Conservation (phyloP, 73 alveolate species). For the Stentor roeselii region DNA sequence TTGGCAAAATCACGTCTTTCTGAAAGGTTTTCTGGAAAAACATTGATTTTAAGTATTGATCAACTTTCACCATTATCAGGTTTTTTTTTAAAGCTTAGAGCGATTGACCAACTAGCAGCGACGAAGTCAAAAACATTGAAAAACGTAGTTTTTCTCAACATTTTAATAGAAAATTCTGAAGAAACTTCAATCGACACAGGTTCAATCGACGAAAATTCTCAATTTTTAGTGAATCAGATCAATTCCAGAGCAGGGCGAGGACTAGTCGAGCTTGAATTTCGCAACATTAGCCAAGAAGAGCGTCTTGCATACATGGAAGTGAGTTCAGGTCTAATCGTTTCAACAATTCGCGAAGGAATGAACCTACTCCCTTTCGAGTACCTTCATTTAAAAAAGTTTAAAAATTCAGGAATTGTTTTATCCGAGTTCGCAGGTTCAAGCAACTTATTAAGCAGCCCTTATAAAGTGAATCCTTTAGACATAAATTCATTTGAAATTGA, state of each 20-base stretch:
- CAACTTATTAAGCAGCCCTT: constrained; percentile 47
- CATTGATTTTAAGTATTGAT: constrained; percentile 50
- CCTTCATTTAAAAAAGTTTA: constrained; percentile 28
- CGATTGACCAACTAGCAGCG: constrained; percentile 34
- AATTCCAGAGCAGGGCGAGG: constrained; percentile 23
- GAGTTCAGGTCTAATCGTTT: constrained; percentile 32
- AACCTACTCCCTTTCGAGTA: constrained; percentile 64
- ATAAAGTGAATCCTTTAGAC: constrained; percentile 59
- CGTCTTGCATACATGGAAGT: constrained; percentile 55
- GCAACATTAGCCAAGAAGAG: constrained; percentile 31
- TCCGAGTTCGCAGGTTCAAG: constrained; percentile 66
- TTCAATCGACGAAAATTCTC: constrained; percentile 17
- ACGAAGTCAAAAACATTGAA: constrained; percentile 24
- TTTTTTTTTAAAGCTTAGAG: constrained; percentile 40
- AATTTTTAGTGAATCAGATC: constrained; percentile 33
- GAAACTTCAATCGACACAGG: constrained; percentile 16
- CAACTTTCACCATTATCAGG: constrained; percentile 50
- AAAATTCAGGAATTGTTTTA: constrained; percentile 28
- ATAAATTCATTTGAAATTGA: constrained; percentile 42
- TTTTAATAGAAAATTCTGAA: constrained; percentile 31
- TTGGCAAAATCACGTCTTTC: background rate
- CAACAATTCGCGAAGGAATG: constrained; percentile 60
- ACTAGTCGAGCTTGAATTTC: constrained; percentile 25
- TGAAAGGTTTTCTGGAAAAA: constrained; percentile 26
- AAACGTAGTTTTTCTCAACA: constrained; percentile 22